A percentile compares a stretch with the other conserved stretches of the same genome.
Conservation (phyloP, 2,329 filamentous ascomycete species). For the Fusarium proliferatum region DNA sequence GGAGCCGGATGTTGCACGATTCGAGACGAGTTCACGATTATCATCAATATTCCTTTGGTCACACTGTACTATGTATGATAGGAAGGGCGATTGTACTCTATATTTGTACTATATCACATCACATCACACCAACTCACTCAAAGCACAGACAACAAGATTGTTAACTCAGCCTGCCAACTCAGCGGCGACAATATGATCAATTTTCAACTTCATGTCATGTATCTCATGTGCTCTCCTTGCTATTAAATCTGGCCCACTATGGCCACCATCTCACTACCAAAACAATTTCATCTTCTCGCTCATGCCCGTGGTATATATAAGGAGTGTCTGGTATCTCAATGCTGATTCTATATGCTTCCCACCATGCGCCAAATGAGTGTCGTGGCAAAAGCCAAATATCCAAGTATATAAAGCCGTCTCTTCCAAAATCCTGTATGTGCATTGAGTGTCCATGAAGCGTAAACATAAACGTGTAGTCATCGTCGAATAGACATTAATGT, state of each 20-base stretch:
- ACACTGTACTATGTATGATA: neutral
- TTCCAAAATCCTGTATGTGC: conserved; percentile 6
- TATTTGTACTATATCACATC: neutral
- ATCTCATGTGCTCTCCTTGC: neutral
- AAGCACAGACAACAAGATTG: conserved; percentile 7
- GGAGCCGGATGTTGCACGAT: conserved; percentile 2
- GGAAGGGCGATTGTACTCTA: neutral
- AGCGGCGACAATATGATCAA: conserved; percentile 20
- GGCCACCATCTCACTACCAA: neutral
- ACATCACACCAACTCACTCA: neutral
- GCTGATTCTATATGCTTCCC: conserved; percentile 30
- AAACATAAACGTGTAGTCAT: conserved; percentile 33
- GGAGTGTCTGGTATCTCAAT: conserved; percentile 44
- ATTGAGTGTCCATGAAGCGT: conserved; percentile 36
- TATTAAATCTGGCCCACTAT: conserved; percentile 16
- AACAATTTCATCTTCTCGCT: neutral
- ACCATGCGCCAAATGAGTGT: conserved; percentile 43
- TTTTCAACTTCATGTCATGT: conserved; percentile 9
- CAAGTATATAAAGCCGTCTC: conserved; percentile 16
- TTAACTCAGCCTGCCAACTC: conserved; percentile 21
- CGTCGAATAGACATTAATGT: conserved; percentile 35
- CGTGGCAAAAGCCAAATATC: conserved; percentile 24
- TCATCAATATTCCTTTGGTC: neutral
- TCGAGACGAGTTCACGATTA: conserved; percentile 20
- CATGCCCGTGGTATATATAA: conserved; percentile 26